Conservation (phyloP, 768 basidiomycete species). For the Mycena venus region DNA sequence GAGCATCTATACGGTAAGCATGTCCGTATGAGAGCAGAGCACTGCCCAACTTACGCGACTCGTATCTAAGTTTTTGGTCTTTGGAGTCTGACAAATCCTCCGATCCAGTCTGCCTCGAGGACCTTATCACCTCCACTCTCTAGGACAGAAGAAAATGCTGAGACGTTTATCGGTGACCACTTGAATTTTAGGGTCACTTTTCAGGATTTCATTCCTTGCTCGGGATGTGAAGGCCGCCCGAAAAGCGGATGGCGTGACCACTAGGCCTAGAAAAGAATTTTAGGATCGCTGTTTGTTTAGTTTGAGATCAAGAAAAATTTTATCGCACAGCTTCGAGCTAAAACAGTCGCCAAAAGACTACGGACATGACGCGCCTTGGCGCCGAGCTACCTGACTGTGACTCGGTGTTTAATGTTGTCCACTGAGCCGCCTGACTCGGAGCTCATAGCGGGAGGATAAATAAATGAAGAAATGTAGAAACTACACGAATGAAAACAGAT, state of each 20-base stretch:
- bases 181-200: not conserved
- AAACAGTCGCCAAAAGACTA: no score
- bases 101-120: conserved; percentile 30
- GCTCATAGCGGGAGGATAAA: no score
- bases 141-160: not conserved
- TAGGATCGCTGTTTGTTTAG: not conserved
- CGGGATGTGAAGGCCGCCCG: not conserved
- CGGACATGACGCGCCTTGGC: no score
- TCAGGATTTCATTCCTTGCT: not conserved
- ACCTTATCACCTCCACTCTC: not conserved
- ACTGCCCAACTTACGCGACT: conserved; percentile 7
- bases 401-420: no score
- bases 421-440: no score
- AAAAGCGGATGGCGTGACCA: not conserved
- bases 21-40: not conserved
- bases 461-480: no score
- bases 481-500: no score
- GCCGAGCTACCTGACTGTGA: no score
- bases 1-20: not conserved
- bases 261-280: not conserved
- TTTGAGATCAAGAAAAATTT: not conserved
- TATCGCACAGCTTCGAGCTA: not conserved
- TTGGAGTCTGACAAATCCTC: conserved; percentile 22
- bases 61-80: not conserved
- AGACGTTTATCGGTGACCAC: not conserved